Conservation (phyloP, 108 stramenopile genomes). For the Cyclostephanos tholiformis region DNA sequence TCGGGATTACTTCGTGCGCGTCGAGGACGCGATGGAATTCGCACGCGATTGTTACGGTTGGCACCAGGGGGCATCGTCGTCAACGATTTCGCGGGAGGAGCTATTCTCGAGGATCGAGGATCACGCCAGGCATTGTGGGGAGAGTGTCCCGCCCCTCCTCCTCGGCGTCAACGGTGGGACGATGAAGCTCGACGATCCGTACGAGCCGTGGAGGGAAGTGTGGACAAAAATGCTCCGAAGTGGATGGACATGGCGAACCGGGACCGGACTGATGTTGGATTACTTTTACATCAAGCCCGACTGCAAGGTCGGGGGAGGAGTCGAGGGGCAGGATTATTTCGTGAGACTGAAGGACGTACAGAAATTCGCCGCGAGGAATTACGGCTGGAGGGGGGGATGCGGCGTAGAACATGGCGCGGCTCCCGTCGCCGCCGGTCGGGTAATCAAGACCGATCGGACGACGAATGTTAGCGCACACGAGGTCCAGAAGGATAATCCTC, state of each 20-base stretch:
- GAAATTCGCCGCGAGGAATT: constrained; percentile 37
- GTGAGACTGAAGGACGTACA: constrained; percentile 27
- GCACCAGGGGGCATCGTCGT: not conserved
- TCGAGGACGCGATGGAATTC: constrained; percentile 19
- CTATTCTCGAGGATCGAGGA: constrained; percentile 13
- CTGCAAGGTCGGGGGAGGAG: constrained; percentile 22
- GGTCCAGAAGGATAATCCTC: not conserved
- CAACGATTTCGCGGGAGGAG: not conserved
- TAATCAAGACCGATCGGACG: not conserved
- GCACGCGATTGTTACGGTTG: constrained; percentile 21
- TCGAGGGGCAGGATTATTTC: constrained; percentile 46
- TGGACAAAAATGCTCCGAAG: constrained; percentile 34
- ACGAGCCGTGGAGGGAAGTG: constrained; percentile 28
- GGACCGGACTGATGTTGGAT: constrained; percentile 42
- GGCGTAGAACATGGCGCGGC: not conserved
- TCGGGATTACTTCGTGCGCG: constrained; percentile 36
- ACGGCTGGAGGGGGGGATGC: constrained; percentile 31
- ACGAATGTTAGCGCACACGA: not conserved
- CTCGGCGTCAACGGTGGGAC: not conserved
- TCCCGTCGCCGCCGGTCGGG: constrained; percentile 1
- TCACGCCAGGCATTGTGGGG: constrained; percentile 5
- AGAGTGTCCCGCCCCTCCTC: constrained; percentile 28
- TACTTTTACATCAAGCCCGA: constrained; percentile 48
- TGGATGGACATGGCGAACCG: constrained; percentile 44
- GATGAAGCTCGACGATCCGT: not conserved